Conservation (phyloP, 2,329 filamentous ascomycete species). For the Botryotinia calthae region DNA sequence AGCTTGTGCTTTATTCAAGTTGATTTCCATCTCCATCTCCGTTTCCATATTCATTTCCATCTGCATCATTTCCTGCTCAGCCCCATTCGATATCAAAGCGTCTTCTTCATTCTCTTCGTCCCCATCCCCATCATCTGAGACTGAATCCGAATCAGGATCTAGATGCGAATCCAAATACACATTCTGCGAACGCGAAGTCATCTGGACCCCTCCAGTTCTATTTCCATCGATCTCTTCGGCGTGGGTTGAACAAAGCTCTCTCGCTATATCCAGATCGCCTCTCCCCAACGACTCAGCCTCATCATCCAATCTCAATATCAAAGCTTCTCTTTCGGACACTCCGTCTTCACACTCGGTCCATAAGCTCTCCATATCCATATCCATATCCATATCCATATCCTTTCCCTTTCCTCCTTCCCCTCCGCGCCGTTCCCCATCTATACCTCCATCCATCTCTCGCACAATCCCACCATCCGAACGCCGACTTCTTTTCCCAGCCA, state of each 20-base stretch:
- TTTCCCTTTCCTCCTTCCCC: background rate
- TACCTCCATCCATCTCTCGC: background rate
- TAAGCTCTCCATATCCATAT: background rate
- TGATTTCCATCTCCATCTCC: background rate
- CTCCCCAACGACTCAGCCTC: background rate
- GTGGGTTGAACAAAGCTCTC: background rate
- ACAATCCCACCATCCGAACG: background rate
- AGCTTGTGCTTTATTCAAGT: slow-evolving; percentile 37
- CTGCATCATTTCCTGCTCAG: background rate
- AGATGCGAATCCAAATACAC: background rate
- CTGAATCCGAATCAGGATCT: background rate
- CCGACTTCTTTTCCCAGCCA: background rate
- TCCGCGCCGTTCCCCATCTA: background rate
- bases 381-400: too few species aligned
- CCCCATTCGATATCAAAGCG: background rate
- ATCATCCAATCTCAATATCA: background rate
- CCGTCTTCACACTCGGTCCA: slow-evolving; percentile 13
- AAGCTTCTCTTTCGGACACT: background rate
- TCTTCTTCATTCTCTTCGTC: background rate
- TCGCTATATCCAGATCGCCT: background rate
- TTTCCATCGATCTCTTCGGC: background rate
- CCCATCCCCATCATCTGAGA: background rate
- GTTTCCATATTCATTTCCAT: background rate
- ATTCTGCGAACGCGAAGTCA: background rate
- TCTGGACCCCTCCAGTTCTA: background rate